Evolutionary conservation across 768 basidiomycete species (phyloP).

Genomic region (Podaxis sp.): DNA sequence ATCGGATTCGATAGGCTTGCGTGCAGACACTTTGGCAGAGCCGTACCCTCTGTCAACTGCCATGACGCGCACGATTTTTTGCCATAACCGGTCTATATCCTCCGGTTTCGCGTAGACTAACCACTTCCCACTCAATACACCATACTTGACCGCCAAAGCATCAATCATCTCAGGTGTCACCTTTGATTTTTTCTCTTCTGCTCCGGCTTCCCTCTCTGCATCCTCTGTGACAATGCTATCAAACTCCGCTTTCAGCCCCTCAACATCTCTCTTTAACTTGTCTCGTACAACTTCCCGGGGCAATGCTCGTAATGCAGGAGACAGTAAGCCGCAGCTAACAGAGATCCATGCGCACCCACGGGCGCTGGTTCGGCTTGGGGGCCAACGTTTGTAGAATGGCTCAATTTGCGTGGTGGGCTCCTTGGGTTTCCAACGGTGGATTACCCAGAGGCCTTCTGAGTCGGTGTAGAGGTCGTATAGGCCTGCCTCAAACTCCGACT

Average conservation of each 20-base stretch:
- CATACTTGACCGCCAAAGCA: constrained; percentile 30
- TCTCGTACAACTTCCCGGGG: background rate
- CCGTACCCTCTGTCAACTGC: constrained; percentile 28
- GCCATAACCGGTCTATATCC: constrained; percentile 37
- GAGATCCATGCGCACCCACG: constrained; percentile 35
- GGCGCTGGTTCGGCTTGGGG: constrained; percentile 35
- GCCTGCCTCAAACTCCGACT: constrained; percentile 12
- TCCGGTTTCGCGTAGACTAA: constrained; percentile 32
- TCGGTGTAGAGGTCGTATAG: constrained; percentile 21
- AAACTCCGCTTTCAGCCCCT: constrained; percentile 17
- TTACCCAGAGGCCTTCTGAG: constrained; percentile 18
- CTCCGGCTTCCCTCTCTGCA: background rate
- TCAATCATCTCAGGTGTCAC: constrained; percentile 34
- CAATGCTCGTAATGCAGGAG: constrained; percentile 8
- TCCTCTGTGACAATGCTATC: constrained; percentile 17
- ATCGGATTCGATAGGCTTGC: constrained; percentile 18
- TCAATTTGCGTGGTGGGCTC: constrained; percentile 20
- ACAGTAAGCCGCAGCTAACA: constrained; percentile 25
- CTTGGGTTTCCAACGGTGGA: constrained; percentile 21
- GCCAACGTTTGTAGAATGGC: constrained; percentile 34
- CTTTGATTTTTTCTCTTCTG: background rate
- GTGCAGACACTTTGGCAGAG: constrained; percentile 36
- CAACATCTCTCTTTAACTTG: constrained; percentile 18
- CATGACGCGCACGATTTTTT: constrained; percentile 30
- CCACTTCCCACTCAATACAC: constrained; percentile 36